A percentile compares a stretch with the other conserved stretches of the same genome.
Evolutionary conservation across 345 rosid species (phyloP).

Genomic region (Jatropha curcas): DNA sequence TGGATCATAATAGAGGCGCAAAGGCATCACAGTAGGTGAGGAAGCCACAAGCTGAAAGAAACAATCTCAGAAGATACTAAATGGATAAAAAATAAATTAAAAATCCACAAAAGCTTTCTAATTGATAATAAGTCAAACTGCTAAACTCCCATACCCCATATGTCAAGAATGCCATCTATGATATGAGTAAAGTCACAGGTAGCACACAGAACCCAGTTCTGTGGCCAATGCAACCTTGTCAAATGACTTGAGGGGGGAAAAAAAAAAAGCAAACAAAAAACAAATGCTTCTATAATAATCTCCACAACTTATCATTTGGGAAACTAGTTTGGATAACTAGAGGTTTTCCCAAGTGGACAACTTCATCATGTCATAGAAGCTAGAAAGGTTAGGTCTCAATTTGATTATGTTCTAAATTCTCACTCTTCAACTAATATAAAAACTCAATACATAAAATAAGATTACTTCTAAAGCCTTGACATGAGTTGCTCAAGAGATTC

Average conservation of each 20-base stretch:
- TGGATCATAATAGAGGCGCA: constrained; percentile 51
- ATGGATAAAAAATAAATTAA: not conserved
- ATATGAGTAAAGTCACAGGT: not conserved
- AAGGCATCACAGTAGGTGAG: constrained; percentile 65
- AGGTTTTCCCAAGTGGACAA: not conserved
- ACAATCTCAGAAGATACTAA: constrained; percentile 24
- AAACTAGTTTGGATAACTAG: not conserved
- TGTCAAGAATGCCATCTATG: not conserved
- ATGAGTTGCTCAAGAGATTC: not conserved
- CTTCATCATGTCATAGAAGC: not conserved
- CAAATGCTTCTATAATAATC: not conserved
- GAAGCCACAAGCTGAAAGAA: constrained; percentile 72
- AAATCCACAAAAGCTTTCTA: not conserved
- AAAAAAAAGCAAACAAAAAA: no score
- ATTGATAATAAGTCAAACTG: not conserved
- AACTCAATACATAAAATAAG: not conserved
- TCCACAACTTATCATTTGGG: not conserved
- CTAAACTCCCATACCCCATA: constrained; percentile 10
- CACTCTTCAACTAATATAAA: not conserved
- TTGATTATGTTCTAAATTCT: not conserved
- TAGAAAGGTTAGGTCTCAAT: not conserved
- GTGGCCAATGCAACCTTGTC: not conserved
- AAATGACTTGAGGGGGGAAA: not conserved
- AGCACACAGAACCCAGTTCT: not conserved
- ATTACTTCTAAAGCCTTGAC: not conserved